These are phyloP conservation scores for Nicotiana tabacum DNA, from an alignment of 257 asterid genomes.

Conservation along the genomic window DNA sequence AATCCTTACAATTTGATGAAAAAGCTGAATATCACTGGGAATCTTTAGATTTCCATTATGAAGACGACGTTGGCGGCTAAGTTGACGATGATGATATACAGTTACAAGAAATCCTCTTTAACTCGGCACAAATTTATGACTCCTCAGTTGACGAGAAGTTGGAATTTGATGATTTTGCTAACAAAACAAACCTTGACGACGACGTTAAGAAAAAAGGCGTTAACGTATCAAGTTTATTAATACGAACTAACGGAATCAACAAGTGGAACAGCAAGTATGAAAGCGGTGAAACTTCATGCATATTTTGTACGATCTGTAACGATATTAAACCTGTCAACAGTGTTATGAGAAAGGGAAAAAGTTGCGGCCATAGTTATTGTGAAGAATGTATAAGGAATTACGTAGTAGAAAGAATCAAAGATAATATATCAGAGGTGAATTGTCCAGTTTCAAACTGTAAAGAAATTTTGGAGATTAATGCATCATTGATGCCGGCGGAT, in stretches of 20 bases:
- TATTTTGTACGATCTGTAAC: neutral
- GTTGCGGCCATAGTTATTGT: neutral
- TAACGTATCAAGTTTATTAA: neutral
- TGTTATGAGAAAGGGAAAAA: neutral
- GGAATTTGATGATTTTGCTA: no score
- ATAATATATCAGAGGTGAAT: neutral
- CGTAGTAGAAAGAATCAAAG: neutral
- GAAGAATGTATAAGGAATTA: neutral
- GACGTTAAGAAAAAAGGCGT: neutral
- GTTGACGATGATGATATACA: neutral
- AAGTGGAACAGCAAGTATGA: neutral
- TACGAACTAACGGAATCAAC: neutral
- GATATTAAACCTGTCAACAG: neutral
- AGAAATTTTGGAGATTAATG: neutral
- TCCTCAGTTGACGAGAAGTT: neutral
- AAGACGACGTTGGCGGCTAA: no score
- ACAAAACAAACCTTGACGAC: neutral
- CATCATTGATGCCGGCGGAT: neutral
- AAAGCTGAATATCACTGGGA: no score
- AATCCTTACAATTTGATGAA: no score
- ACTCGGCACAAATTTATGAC: no score
- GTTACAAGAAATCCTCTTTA: neutral
- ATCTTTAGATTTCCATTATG: no score
- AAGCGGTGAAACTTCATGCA: neutral
- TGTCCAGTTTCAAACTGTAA: neutral